Conservation (phyloP, 139 green algal genomes). For the Tetraselmis chui region DNA sequence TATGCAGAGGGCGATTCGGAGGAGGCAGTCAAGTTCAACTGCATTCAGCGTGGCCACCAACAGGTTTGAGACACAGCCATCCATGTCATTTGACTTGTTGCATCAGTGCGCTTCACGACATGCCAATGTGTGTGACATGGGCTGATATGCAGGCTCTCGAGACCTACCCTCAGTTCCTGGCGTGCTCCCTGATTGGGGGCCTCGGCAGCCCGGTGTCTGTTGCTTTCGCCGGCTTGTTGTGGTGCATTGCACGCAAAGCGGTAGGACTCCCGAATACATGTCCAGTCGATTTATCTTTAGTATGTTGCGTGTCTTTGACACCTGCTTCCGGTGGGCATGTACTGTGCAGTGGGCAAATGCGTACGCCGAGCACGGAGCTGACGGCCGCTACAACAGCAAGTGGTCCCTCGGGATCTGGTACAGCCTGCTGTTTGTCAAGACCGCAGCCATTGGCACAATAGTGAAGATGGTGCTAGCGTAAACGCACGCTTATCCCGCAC, state of each 20-base stretch:
- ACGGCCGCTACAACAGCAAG: neutral
- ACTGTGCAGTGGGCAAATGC: neutral
- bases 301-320: too few species aligned
- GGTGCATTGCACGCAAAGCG: neutral
- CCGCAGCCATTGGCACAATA: neutral
- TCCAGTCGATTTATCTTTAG: too few species aligned
- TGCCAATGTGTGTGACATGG: neutral
- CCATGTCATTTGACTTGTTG: too few species aligned
- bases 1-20: neutral
- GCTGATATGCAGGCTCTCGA: neutral
- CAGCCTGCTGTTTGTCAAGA: neutral
- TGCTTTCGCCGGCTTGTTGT: neutral
- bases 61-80: neutral
- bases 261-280: too few species aligned
- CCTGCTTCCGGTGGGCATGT: too few species aligned
- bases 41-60: constrained; percentile 4
- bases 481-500: too few species aligned
- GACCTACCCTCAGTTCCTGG: constrained; percentile 6
- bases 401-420: neutral
- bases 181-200: neutral
- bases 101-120: too few species aligned
- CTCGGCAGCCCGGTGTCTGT: neutral
- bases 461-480: neutral
- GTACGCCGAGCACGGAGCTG: neutral
- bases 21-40: constrained; percentile 7